Evolutionary conservation across 1,139 yeast genomes (phyloP), one percentile per base, ranked within the genome.

Genomic region (Insectozyma bohioensis): DNA sequence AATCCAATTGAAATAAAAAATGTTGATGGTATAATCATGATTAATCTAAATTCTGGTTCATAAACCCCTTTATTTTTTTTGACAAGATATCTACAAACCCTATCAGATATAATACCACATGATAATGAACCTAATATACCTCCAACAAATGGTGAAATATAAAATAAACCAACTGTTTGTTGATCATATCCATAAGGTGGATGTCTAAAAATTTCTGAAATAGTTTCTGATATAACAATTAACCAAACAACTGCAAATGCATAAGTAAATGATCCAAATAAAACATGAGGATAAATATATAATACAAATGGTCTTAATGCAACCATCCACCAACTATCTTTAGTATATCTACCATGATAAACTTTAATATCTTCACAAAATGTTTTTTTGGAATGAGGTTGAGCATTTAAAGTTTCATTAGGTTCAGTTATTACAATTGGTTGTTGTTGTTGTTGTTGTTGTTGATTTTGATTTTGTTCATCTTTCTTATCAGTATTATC

Each of bases 181-280:
- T 67, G 61, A 7, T 67, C 54, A 49, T 70, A 77, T 12, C 61
- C 54, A 52, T 78, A 78, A 0, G 76, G 76, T 5, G 50, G 54
- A 11, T 53, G 49, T 12, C 63, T 52, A 45, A 78, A 78, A 18
- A 77, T 71, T 10, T 67, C 65, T 3, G 78, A 62, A 21, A 78
- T 67, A 1, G 78, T 67, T 49, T 78, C 83, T 1, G 81, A 73
- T 30, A 78, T 70, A 30, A 77, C 74, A 51, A 79, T 78, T 33
- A 78, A 65, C 82, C 82, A 78, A 13, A 78, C 80, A 16, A 78
- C 80, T 8, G 81, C 76, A 38, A 78, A 62, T 1, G 80, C 61
- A 45, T 78, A 78, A 2, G 74, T 54, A 7, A 78, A 47, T 1
- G 82, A 62, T 0, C 80, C 74, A 47, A 67, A 78, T n/a, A 75